Conservation (phyloP, 768 basidiomycete genomes). For the Suillus subalutaceus region DNA sequence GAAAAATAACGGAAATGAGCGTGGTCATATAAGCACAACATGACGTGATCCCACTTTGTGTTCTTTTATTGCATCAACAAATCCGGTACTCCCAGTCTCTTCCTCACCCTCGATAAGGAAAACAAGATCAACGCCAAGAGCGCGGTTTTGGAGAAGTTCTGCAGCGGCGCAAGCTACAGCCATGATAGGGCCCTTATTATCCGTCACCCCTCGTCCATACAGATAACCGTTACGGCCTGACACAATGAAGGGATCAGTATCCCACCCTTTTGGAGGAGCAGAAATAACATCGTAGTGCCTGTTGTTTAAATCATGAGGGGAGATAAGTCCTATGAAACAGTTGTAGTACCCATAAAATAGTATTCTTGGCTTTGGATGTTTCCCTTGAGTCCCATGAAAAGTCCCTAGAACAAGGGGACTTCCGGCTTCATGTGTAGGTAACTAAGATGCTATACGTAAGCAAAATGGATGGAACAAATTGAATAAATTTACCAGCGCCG, state of each 20-base stretch:
- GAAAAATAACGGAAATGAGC: conserved; percentile 14
- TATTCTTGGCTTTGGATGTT: conserved; percentile 66
- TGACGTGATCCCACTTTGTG: conserved; percentile 60
- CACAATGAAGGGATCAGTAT: conserved; percentile 80
- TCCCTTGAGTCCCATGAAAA: conserved; percentile 71
- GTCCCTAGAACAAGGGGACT: conserved; percentile 92
- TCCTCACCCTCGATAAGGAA: conserved; percentile 96
- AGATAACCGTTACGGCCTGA: conserved; percentile 86
- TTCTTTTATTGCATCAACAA: conserved; percentile 71
- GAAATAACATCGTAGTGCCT: conserved; percentile 98
- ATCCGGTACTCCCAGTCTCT: conserved; percentile 90
- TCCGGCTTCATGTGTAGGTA: conserved; percentile 72
- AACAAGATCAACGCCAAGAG: conserved; percentile 84
- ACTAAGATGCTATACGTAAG: conserved; percentile 40
- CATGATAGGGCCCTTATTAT: conserved; percentile 95
- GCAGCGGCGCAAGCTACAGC: conserved; percentile 91
- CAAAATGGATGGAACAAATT: not conserved
- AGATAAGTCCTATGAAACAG: not conserved
- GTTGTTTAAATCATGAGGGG: conserved; percentile 4
- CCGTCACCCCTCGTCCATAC: conserved; percentile 89
- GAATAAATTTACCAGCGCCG: conserved; percentile 59
- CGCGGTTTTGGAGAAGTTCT: conserved; percentile 68
- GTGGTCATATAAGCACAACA: not conserved
- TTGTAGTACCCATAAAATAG: conserved; percentile 81
- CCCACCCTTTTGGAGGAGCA: conserved; percentile 76